Base-by-base conservation (phyloP, 106 monocot species). In the Narthecium ossifragum region DNA sequence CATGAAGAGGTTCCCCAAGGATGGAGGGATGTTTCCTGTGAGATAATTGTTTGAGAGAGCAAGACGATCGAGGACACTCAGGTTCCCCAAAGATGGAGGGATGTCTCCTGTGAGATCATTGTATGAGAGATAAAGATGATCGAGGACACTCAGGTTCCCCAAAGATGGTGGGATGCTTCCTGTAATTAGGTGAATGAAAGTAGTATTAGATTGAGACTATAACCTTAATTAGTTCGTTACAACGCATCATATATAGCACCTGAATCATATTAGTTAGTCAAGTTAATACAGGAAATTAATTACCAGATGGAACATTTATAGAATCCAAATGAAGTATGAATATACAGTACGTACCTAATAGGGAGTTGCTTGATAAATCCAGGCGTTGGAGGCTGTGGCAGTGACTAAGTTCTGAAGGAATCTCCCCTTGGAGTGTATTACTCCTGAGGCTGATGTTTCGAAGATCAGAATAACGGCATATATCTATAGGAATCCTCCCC, bases 21-120 rank as follows among this genome's bases (percentile, higher is more conserved):
- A 54, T 11, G 49, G 14, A 14, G 63, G 63, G 13, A 64, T 34
- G 17, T 5, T 13, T 33, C 63, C 51, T 23, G 25, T 8, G 32
- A 64, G 51, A 18, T 34, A 11, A 27, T 64, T 64, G 22, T 13
- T 17, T 1, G 21, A 15, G 6, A 64, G 33, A 31, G 9, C 0
- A 26, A 68, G 30, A 8, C 6, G 13, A 8, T 0, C 2, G 8
- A 68, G 68, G 12, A 17, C 9, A 21, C 23, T 3, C 32, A 49
- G 8, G 37, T 5, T 14, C 3, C 63, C 63, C 9, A 64, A 9
- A 1, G 33, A 33, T 2, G 23, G 1, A 1, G 55, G 66, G 12
- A 66, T 66, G 32, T 15, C 10, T n/a, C 66, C 53, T 23, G 26
- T 12, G 12, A 66, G 43, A 5, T 17, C 15, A n/a, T 66, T 66